Evolutionary conservation across 768 basidiomycete species (phyloP).

Genomic region (Pulveroboletus sp.): DNA sequence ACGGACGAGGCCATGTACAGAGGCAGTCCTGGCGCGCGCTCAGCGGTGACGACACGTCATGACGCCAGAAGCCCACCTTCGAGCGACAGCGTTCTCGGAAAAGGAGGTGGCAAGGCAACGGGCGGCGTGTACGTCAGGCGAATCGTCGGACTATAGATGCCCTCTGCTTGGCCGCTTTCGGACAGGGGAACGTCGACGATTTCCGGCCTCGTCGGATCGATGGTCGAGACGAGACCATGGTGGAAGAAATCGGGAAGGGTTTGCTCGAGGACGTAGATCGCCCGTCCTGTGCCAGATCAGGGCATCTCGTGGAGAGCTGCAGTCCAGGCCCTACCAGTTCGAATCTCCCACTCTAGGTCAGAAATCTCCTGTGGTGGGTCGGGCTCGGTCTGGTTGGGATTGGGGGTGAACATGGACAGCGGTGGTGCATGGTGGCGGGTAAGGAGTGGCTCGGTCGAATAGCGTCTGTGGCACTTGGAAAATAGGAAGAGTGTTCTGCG

Average conservation of each 20-base stretch:
- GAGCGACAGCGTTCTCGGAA: slow-evolving; percentile 63
- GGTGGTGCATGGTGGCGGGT: slow-evolving; percentile 7
- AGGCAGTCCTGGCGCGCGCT: slow-evolving; percentile 51
- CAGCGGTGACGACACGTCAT: not conserved
- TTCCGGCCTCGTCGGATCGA: slow-evolving; percentile 44
- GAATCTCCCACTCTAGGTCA: slow-evolving; percentile 75
- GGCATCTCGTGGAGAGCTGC: slow-evolving; percentile 13
- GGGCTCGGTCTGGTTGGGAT: slow-evolving; percentile 15
- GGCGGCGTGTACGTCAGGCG: slow-evolving; percentile 69
- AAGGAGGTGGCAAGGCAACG: slow-evolving; percentile 57
- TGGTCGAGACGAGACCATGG: slow-evolving; percentile 55
- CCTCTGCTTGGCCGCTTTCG: slow-evolving; percentile 37
- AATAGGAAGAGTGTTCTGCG: not conserved
- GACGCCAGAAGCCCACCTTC: slow-evolving; percentile 48
- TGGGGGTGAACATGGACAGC: slow-evolving; percentile 24
- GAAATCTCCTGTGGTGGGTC: slow-evolving; percentile 35
- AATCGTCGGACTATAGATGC: slow-evolving; percentile 58
- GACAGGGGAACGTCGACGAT: slow-evolving; percentile 21
- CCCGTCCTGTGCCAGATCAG: slow-evolving; percentile 56
- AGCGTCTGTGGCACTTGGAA: too few relatives aligned
- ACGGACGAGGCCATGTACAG: slow-evolving; percentile 68
- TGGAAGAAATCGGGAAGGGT: slow-evolving; percentile 73
- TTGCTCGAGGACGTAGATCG: slow-evolving; percentile 60
- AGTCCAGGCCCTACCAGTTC: slow-evolving; percentile 50
- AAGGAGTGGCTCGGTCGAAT: slow-evolving; percentile 13